A percentile compares a stretch with the other conserved stretches of the same genome.
Evolutionary conservation across 2,329 filamentous ascomycete species (phyloP).

Genomic region (Stagonosporopsis cucurbitacearum): DNA sequence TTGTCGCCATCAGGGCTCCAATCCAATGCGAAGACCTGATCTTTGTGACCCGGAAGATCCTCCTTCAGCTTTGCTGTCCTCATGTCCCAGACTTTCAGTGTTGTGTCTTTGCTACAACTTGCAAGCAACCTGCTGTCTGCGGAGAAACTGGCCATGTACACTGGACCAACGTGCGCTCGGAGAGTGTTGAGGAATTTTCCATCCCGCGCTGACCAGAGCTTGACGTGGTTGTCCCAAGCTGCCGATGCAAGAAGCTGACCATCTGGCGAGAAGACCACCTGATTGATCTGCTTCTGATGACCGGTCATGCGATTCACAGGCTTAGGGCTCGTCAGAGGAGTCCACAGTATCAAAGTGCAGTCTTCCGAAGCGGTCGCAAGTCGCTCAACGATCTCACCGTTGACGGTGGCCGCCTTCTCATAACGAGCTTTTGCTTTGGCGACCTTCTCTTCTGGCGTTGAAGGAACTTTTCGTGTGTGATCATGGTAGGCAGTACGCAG

Average conservation of each 20-base stretch:
- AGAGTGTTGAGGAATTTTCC: constrained; percentile 84
- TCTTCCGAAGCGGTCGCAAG: constrained; percentile 93
- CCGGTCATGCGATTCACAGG: constrained; percentile 88
- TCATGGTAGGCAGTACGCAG: constrained; percentile 87
- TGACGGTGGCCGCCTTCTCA: constrained; percentile 79
- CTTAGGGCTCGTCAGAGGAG: constrained; percentile 76
- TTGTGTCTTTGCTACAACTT: constrained; percentile 88
- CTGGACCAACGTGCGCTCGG: constrained; percentile 86
- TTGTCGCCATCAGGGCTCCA: constrained; percentile 91
- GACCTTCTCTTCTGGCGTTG: constrained; percentile 72
- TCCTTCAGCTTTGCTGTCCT: constrained; percentile 79
- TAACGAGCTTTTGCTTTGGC: constrained; percentile 81
- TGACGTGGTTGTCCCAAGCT: constrained; percentile 93
- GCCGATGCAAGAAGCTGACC: constrained; percentile 85
- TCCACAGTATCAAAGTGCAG: constrained; percentile 96
- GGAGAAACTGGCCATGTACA: constrained; percentile 92
- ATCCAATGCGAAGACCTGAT: constrained; percentile 93
- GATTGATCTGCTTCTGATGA: constrained; percentile 96
- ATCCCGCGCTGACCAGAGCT: constrained; percentile 83
- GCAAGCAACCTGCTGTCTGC: constrained; percentile 90
- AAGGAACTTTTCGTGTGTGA: constrained; percentile 73
- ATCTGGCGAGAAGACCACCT: constrained; percentile 92
- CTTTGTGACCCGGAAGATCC: constrained; percentile 88
- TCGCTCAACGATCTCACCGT: constrained; percentile 79
- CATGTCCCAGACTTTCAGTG: constrained; percentile 94